These are phyloP conservation scores for Leptographium galeiforme DNA, from an alignment of 2,329 filamentous ascomycete species.

Conservation along the genomic window DNA sequence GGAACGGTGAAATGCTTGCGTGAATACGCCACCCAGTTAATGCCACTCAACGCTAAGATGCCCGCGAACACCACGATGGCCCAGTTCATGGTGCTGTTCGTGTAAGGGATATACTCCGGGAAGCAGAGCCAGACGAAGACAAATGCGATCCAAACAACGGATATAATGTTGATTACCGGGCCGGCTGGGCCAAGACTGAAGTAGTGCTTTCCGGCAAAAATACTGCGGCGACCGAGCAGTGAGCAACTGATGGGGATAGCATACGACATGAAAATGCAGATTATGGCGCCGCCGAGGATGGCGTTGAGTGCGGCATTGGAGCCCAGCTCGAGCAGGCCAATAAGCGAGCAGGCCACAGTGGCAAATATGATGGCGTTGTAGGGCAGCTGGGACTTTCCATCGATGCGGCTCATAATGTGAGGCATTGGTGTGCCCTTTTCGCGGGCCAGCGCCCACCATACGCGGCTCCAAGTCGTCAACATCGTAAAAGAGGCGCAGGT, in stretches of 20 bases:
- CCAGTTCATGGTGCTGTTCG: constrained; percentile 2
- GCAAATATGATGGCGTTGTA: background rate
- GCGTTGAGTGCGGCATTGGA: constrained; percentile 2
- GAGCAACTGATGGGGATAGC: background rate
- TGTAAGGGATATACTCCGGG: background rate
- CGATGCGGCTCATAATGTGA: background rate
- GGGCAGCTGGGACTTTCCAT: background rate
- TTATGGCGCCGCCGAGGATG: constrained; percentile 2
- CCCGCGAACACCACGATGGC: constrained; percentile 1
- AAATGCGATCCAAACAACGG: constrained; percentile 1
- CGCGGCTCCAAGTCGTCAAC: constrained; percentile 1
- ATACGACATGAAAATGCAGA: constrained; percentile 3
- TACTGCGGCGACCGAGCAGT: background rate
- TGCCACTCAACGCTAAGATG: background rate
- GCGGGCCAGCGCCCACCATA: constrained; percentile 2
- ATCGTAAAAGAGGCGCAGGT: background rate
- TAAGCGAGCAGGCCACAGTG: background rate
- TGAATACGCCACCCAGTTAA: constrained; percentile 2
- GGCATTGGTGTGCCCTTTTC: background rate
- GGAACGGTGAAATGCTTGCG: background rate
- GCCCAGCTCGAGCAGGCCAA: constrained; percentile 1
- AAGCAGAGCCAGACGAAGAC: constrained; percentile 3
- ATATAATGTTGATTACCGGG: background rate
- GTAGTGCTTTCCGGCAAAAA: background rate
- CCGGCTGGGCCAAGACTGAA: constrained; percentile 1